phyloP scores from a whole-genome alignment of 2,329 filamentous ascomycete species.

The Colletotrichum lentis region DNA sequence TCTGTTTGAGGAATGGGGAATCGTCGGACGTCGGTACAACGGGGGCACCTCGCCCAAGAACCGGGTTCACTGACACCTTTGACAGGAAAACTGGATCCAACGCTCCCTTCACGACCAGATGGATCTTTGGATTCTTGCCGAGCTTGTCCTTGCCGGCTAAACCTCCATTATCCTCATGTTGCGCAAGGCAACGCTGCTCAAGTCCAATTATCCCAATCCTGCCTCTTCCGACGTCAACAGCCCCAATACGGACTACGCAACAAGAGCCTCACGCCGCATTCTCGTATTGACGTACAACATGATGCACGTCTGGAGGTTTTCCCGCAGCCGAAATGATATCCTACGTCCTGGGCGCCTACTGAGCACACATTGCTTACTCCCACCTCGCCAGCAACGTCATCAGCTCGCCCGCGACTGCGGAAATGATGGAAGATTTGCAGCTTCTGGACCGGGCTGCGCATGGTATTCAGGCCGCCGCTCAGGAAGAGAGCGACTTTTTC shows the following conservation, averaged over 20 bases:
- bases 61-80: neutral
- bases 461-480: conserved; percentile 6
- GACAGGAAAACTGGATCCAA: conserved; percentile 43
- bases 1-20: conserved; percentile 44
- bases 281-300: conserved; percentile 25
- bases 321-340: conserved; percentile 2
- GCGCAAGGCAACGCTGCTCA: conserved; percentile 41
- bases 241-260: conserved; percentile 10
- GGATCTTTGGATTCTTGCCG: conserved; percentile 43
- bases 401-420: neutral
- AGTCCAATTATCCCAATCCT: conserved; percentile 14
- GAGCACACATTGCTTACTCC: neutral
- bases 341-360: conserved; percentile 9
- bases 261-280: conserved; percentile 17
- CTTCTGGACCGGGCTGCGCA: conserved; percentile 22
- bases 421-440: neutral
- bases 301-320: conserved; percentile 14
- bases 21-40: conserved; percentile 43
- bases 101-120: conserved; percentile 39
- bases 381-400: neutral
- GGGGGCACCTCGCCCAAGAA: neutral
- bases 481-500: conserved; percentile 21
- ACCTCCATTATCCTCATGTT: conserved; percentile 49
- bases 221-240: conserved; percentile 19
- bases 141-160: conserved; percentile 44